Evolutionary conservation across 345 rosid genomes (phyloP).

Genomic region (Camelina hispida): DNA sequence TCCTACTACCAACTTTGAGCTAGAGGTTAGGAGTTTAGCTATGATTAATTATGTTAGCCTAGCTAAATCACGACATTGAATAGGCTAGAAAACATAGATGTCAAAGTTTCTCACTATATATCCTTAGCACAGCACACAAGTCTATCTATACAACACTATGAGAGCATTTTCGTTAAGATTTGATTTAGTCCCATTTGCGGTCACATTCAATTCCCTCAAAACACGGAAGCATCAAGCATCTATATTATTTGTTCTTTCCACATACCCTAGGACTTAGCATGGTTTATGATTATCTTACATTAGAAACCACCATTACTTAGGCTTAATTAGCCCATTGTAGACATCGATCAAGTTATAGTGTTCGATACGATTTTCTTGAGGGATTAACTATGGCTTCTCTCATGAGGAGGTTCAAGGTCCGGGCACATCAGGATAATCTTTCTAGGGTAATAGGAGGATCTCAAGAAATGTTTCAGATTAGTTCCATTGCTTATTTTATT

Average conservation of each 20-base stretch:
- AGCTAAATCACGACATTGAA: background rate
- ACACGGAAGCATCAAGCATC: background rate
- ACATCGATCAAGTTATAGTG: too few relatives aligned
- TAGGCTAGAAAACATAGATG: background rate
- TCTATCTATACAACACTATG: background rate
- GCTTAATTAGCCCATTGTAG: background rate
- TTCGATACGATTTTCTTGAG: too few relatives aligned
- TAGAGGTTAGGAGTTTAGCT: background rate
- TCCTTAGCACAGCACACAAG: background rate
- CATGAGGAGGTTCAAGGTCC: background rate
- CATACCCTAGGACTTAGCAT: background rate
- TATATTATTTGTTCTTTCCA: background rate
- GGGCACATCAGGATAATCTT: background rate
- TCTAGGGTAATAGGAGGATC: background rate
- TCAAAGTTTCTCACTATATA: background rate
- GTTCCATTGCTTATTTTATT: background rate
- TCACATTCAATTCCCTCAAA: background rate
- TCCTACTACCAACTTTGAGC: background rate
- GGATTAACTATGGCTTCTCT: background rate
- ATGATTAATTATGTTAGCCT: background rate
- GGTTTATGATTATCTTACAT: background rate
- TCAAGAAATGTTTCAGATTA: slow-evolving; percentile 7
- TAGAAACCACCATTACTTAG: background rate
- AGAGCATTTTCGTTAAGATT: background rate
- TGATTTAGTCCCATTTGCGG: background rate